phyloP scores from a whole-genome alignment of 2,329 filamentous ascomycete species.

The Alternaria viburni region DNA sequence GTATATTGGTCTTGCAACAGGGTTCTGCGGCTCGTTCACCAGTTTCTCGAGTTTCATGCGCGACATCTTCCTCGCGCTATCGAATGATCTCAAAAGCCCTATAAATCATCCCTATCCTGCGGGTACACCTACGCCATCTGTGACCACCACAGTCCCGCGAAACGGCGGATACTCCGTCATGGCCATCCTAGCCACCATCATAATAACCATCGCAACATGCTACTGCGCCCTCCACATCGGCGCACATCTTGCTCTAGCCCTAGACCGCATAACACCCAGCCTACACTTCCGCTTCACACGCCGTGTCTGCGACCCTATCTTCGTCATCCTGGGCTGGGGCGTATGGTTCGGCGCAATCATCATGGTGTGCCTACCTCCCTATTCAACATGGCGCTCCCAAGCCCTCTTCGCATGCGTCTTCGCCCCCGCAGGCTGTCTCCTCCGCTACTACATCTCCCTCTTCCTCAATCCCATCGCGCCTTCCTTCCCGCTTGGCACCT shows the following conservation, averaged over 20 bases:
- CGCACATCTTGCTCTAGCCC: slow-evolving; percentile 72
- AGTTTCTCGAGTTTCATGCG: slow-evolving; percentile 87
- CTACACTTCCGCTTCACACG: slow-evolving; percentile 65
- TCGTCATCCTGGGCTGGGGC: slow-evolving; percentile 70
- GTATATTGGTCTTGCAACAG: slow-evolving; percentile 85
- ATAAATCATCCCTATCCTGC: slow-evolving; percentile 46
- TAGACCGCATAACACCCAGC: slow-evolving; percentile 65
- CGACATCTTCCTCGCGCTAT: slow-evolving; percentile 78
- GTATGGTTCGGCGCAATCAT: slow-evolving; percentile 80
- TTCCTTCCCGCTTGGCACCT: slow-evolving; percentile 84
- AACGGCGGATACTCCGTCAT: slow-evolving; percentile 82
- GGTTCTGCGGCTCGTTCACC: slow-evolving; percentile 88
- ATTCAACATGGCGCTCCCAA: slow-evolving; percentile 74
- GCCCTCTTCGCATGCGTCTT: slow-evolving; percentile 81
- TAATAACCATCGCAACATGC: slow-evolving; percentile 74
- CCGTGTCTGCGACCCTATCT: slow-evolving; percentile 66
- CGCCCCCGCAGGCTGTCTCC: slow-evolving; percentile 78
- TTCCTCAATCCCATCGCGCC: slow-evolving; percentile 71
- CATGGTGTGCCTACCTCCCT: slow-evolving; percentile 73
- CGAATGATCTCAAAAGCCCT: slow-evolving; percentile 71
- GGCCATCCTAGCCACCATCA: slow-evolving; percentile 76
- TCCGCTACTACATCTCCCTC: slow-evolving; percentile 75
- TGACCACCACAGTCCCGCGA: slow-evolving; percentile 52
- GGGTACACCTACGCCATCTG: slow-evolving; percentile 36
- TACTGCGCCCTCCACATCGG: slow-evolving; percentile 74